Conservation (phyloP, 345 rosid species). For the Arabidopsis thaliana region TAIR10.1 NC_003074.8:2989501-2990000, state of each 20-base stretch:
- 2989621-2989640: conserved; percentile 93
- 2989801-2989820: background rate
- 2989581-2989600: conserved; percentile 26
- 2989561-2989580: conserved; percentile 11
- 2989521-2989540: conserved; percentile 20
- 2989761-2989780: conserved; percentile 60
- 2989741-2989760: conserved; percentile 78
- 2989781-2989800: conserved; percentile 9
- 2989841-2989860: conserved; percentile 2
- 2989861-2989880: conserved; percentile 14
- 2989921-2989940: conserved; percentile 4
- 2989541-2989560: conserved; percentile 24
- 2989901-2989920: background rate
- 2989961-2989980: too few relatives aligned
- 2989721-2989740: conserved; percentile 74
- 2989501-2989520: conserved; percentile 14
- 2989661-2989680: conserved; percentile 91
- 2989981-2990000: background rate
- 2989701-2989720: conserved; percentile 91
- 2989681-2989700: conserved; percentile 83
- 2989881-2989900: conserved; percentile 13
- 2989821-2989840: background rate
- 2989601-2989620: conserved; percentile 59
- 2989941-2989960: background rate
- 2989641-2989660: conserved; percentile 94